A percentile compares a stretch with the other conserved stretches of the same genome.
Evolutionary conservation across 352 stramenopile species (phyloP).

Genomic region (Globisporangium yorkense): DNA sequence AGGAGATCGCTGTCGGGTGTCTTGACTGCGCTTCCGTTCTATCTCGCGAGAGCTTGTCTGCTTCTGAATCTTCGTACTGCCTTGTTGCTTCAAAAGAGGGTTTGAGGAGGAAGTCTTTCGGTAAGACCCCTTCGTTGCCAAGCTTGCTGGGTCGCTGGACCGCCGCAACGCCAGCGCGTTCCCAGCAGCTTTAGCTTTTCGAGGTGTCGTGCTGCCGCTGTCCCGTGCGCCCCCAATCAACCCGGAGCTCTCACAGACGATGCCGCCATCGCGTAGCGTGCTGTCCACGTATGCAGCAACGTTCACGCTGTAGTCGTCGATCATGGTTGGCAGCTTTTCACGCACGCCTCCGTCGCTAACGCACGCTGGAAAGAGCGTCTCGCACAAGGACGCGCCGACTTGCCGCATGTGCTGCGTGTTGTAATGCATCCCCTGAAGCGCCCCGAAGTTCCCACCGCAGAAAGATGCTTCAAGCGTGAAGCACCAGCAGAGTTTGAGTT

Average conservation of each 20-base stretch:
- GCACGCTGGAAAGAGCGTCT: conserved; percentile 40
- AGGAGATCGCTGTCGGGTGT: background rate
- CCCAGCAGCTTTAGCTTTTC: background rate
- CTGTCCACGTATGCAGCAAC: conserved; percentile 30
- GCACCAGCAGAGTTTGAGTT: conserved; percentile 66
- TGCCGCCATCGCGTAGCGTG: conserved; percentile 29
- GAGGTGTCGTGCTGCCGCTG: conserved; percentile 1
- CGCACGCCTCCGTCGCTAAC: conserved; percentile 26
- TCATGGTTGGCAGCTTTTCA: conserved; percentile 20
- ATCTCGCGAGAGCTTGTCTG: background rate
- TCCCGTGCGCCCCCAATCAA: conserved; percentile 1
- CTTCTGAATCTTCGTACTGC: background rate
- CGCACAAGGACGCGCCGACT: conserved; percentile 40
- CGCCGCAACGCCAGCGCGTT: background rate
- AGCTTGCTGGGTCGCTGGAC: background rate
- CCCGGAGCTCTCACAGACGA: conserved; percentile 5
- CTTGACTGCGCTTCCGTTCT: conserved; percentile 3
- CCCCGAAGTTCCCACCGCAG: conserved; percentile 69
- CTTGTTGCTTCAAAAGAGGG: background rate
- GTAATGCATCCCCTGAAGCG: conserved; percentile 59
- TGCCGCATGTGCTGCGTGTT: conserved; percentile 50
- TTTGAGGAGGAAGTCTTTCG: conserved; percentile 5
- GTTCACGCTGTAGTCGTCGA: conserved; percentile 30
- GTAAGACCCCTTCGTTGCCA: conserved; percentile 1
- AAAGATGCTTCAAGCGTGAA: conserved; percentile 89